Evolutionary conservation across 2,329 filamentous ascomycete species (phyloP).

Genomic region (Neonectria magnoliae): DNA sequence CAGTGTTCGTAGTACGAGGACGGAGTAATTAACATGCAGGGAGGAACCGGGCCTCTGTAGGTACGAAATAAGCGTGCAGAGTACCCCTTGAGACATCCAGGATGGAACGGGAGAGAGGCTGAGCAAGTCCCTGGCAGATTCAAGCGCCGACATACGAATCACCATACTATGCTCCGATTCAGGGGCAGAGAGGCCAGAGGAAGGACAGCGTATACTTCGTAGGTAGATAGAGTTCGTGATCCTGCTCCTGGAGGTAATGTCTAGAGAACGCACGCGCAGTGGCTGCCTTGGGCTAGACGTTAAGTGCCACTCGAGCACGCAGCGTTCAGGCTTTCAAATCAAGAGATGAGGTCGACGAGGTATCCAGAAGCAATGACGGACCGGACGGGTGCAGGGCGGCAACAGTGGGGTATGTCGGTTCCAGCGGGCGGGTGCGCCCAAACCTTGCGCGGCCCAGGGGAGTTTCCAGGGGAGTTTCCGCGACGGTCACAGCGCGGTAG

Average conservation of each 20-base stretch:
- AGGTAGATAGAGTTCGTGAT: neutral
- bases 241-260: neutral
- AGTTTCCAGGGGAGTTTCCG: neutral
- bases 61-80: neutral
- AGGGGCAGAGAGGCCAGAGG: slow-evolving; percentile 24
- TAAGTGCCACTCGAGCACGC: neutral
- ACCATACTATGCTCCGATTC: slow-evolving; percentile 21
- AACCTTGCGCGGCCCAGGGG: neutral
- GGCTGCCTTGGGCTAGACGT: no score
- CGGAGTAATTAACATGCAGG: neutral
- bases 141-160: slow-evolving; percentile 32
- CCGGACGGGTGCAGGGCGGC: neutral
- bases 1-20: neutral
- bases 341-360: neutral
- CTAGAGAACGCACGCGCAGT: no score
- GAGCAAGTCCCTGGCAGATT: slow-evolving; percentile 24
- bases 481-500: neutral
- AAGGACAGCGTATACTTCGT: neutral
- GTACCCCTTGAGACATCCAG: neutral
- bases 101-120: slow-evolving; percentile 28
- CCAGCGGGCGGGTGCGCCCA: neutral
- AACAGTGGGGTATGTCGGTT: neutral
- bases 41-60: neutral
- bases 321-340: neutral
- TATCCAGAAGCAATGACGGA: neutral